phyloP scores from a whole-genome alignment of 2,329 filamentous ascomycete species.

The Aspergillus intermedius region DNA sequence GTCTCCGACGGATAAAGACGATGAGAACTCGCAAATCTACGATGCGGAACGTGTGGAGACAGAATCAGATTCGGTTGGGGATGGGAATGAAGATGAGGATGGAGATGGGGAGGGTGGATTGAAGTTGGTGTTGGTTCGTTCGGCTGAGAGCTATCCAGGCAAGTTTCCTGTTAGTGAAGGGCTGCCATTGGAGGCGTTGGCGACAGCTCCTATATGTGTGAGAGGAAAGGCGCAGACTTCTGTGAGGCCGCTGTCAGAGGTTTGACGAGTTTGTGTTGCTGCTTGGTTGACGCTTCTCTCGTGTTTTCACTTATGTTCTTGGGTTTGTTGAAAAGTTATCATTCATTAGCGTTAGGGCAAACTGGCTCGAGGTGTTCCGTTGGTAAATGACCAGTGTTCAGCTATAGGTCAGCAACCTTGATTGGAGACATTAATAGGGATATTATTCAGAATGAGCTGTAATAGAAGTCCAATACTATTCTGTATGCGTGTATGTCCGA shows the following conservation, averaged over 20 bases:
- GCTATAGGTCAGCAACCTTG: too few relatives aligned
- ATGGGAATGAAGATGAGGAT: conserved; percentile 10
- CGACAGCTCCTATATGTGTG: conserved; percentile 16
- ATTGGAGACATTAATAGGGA: too few relatives aligned
- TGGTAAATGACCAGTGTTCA: too few relatives aligned
- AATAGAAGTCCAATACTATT: too few relatives aligned
- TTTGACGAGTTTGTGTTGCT: conserved; percentile 3
- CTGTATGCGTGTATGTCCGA: too few relatives aligned
- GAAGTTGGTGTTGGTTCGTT: conserved; percentile 12
- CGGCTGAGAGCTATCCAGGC: conserved; percentile 26
- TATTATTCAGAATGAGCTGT: too few relatives aligned
- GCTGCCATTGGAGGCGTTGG: conserved; percentile 19
- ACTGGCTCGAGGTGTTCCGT: too few relatives aligned
- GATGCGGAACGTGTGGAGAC: background rate
- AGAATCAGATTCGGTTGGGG: conserved; percentile 4
- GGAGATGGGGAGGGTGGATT: conserved; percentile 1
- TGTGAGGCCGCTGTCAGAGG: conserved; percentile 27
- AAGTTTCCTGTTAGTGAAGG: conserved; percentile 28
- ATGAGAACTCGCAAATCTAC: too few relatives aligned
- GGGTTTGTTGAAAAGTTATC: too few relatives aligned
- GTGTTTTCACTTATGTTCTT: background rate
- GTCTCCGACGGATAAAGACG: too few relatives aligned
- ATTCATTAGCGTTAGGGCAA: too few relatives aligned
- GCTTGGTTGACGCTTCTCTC: too few relatives aligned
- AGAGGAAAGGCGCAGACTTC: conserved; percentile 18